Base-by-base conservation (phyloP, 192 early-diverging fungal species). In the Spizellomyces sp. region DNA sequence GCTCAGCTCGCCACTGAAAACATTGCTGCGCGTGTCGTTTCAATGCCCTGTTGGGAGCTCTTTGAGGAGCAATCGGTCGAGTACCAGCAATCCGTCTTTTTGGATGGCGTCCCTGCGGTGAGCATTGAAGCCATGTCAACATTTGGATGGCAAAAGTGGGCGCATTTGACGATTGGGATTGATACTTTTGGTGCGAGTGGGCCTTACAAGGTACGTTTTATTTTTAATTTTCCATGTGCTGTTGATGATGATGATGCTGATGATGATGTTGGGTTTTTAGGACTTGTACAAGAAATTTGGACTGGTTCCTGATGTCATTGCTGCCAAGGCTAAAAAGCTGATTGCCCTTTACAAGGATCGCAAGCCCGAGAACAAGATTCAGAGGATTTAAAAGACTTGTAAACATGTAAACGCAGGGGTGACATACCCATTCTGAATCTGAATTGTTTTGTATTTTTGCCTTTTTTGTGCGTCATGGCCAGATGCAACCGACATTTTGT, bases 81-180 rank as follows among this genome's bases (percentile, higher is more conserved):
- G 36, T 99, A 99, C 84, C 84, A 88, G 70, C 81, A 88, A 42
- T 77, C 78, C 8, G 95, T 99, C n/a, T 84, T 99, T 60, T 81
- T 87, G 0, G 80, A 84, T 17, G 92, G 92, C 9, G 77, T 96
- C 46, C 95, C 95, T 1, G 81, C 90, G n/a, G 80, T 96, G 58
- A 91, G 89, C 73, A 89, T 96, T 47, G 96, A 99, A 82, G 95
- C 93, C 3, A 77, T 94, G 77, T 63, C 83, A 47, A 94, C 92
- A 55, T 90, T 92, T 78, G 91, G 93, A n/a, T 99, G 96, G 95
- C 77, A 81, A 74, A 93, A 91, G 76, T 98, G 93, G 76, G 90
- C 94, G 12, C 96, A 98, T 81, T 87, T 84, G 27, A 86, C 90
- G 15, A 81, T 96, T 70, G 95, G 95, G 64, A 92, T 99, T 78